Percentiles rank a stretch among this genome's conserved stretches.
Evolutionary conservation across 2,329 filamentous ascomycete species (phyloP).

Genomic region (Aureobasidium sp.): DNA sequence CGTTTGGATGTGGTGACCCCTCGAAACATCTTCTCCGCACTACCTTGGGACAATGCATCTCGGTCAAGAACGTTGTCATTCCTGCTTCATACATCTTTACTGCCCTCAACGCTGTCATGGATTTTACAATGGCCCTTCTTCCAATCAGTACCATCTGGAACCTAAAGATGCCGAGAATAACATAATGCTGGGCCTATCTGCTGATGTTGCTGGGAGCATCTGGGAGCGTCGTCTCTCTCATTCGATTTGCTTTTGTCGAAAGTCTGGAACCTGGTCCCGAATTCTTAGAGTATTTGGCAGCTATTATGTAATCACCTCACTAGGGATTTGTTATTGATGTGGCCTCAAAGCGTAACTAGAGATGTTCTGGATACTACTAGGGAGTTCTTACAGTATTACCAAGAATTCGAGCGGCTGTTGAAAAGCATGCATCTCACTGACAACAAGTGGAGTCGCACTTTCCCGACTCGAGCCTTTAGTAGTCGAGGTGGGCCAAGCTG

Average conservation of each 20-base stretch:
- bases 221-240: conserved; percentile 14
- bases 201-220: conserved; percentile 8
- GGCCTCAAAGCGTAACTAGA: too few species aligned
- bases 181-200: conserved; percentile 11
- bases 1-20: neutral
- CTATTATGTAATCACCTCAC: too few species aligned
- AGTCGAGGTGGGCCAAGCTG: too few species aligned
- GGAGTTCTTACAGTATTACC: too few species aligned
- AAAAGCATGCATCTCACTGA: too few species aligned
- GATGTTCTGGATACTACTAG: too few species aligned
- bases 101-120: conserved; percentile 13
- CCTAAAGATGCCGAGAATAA: conserved; percentile 6
- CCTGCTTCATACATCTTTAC: conserved; percentile 12
- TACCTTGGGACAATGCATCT: conserved; percentile 2
- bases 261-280: neutral
- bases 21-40: neutral
- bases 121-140: conserved; percentile 12
- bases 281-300: neutral
- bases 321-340: too few species aligned
- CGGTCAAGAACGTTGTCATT: neutral
- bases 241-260: conserved; percentile 11
- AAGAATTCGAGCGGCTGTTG: too few species aligned
- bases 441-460: too few species aligned
- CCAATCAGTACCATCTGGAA: conserved; percentile 11
- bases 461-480: too few species aligned